Conservation (phyloP, 345 rosid species). For the Populus nigra region DNA sequence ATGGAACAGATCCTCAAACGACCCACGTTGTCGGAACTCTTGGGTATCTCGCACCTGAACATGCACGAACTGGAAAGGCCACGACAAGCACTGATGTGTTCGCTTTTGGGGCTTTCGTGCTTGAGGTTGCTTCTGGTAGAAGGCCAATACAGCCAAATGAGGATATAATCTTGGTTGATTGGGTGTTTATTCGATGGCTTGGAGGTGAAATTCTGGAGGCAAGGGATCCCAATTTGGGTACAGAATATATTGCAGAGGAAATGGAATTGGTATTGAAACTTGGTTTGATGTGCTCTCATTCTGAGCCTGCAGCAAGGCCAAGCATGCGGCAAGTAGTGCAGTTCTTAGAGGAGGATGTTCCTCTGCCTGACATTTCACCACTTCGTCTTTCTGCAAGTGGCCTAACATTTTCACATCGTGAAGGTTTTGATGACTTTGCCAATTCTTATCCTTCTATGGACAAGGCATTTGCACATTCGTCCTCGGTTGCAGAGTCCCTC, state of each 20-base stretch:
- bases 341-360: conserved; percentile 41
- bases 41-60: conserved; percentile 70
- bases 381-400: conserved; percentile 37
- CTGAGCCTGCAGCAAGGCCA: conserved; percentile 46
- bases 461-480: conserved; percentile 27
- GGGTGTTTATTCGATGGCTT: conserved; percentile 16
- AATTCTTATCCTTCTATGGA: conserved; percentile 36
- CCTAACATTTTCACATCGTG: conserved; percentile 14
- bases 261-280: conserved; percentile 53
- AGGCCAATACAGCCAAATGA: conserved; percentile 41
- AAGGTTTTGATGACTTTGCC: conserved; percentile 39
- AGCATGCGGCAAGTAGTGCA: conserved; percentile 58
- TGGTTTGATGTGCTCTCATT: conserved; percentile 56
- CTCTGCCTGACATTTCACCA: conserved; percentile 40
- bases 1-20: conserved; percentile 54
- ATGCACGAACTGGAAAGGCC: conserved; percentile 49
- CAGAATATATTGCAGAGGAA: conserved; percentile 38
- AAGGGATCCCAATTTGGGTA: conserved; percentile 31
- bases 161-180: conserved; percentile 17
- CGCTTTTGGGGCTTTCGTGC: conserved; percentile 58
- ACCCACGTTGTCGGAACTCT: conserved; percentile 56
- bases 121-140: conserved; percentile 59
- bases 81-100: conserved; percentile 50
- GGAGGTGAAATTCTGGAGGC: conserved; percentile 22
- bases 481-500: conserved; percentile 46